phyloP scores from a whole-genome alignment of 2,329 filamentous ascomycete species.

The Hypoxylon sp. region DNA sequence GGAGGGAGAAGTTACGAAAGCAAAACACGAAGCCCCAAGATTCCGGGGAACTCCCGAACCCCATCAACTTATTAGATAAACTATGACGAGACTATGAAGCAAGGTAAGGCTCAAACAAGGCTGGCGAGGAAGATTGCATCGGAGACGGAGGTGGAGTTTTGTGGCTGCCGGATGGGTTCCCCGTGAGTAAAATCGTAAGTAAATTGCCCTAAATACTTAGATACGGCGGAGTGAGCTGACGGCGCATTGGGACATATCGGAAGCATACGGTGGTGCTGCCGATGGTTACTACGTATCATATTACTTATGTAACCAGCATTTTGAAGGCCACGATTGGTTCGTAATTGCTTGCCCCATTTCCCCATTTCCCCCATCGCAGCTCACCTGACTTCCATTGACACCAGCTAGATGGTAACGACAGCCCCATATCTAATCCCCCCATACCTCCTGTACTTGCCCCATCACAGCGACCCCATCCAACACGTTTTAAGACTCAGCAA shows the following conservation, averaged over 20 bases:
- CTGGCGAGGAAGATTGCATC: constrained; percentile 16
- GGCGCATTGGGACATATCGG: constrained; percentile 7
- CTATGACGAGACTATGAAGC: constrained; percentile 24
- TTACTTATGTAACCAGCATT: constrained; percentile 34
- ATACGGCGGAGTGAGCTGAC: constrained; percentile 3
- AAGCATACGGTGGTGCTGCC: constrained; percentile 14
- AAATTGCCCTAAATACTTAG: constrained; percentile 20
- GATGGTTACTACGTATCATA: constrained; percentile 34
- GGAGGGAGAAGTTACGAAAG: constrained; percentile 19
- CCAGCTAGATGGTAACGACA: constrained; percentile 41
- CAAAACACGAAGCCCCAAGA: constrained; percentile 14
- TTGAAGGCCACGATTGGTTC: neutral
- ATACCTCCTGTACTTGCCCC: constrained; percentile 11
- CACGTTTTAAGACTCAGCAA: constrained; percentile 38
- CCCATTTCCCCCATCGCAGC: constrained; percentile 18
- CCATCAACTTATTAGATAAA: constrained; percentile 18
- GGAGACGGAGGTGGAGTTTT: constrained; percentile 31
- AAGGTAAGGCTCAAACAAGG: constrained; percentile 34
- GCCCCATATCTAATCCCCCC: constrained; percentile 14
- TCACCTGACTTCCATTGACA: constrained; percentile 43
- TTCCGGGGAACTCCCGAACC: constrained; percentile 30
- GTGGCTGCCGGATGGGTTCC: constrained; percentile 33
- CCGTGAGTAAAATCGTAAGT: constrained; percentile 11
- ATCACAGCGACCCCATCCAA: constrained; percentile 26
- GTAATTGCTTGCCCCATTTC: constrained; percentile 37